These are phyloP conservation scores for Torrubiellomyces zombiae DNA, from an alignment of 2,329 filamentous ascomycete species.

Conservation along the genomic window DNA sequence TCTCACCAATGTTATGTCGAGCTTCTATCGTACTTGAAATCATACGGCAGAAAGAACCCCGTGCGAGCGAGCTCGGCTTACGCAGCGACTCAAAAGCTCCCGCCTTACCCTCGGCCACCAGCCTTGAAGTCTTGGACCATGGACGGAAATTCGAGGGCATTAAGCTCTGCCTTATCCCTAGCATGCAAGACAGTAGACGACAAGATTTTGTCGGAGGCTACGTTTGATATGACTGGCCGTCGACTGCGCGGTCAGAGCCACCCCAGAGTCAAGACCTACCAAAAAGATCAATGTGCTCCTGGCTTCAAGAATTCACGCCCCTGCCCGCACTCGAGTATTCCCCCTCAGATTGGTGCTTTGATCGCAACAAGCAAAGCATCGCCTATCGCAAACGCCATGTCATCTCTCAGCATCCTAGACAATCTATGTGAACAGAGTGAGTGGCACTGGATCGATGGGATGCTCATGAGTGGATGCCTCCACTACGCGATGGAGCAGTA, in stretches of 20 bases:
- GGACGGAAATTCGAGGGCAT: too few relatives aligned
- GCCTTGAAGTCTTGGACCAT: constrained; percentile 12
- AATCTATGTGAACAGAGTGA: constrained; percentile 61
- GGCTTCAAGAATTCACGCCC: too few relatives aligned
- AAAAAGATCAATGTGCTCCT: too few relatives aligned
- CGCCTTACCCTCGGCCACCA: constrained; percentile 38
- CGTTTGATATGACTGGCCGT: too few relatives aligned
- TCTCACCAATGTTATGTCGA: constrained; percentile 61
- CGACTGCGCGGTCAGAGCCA: too few relatives aligned
- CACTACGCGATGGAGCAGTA: constrained; percentile 82
- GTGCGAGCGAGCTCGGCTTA: constrained; percentile 20
- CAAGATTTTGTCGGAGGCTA: too few relatives aligned
- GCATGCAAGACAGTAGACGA: too few relatives aligned
- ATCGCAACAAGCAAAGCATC: constrained; percentile 12
- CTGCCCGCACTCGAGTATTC: too few relatives aligned
- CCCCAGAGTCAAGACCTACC: too few relatives aligned
- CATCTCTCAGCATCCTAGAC: constrained; percentile 55
- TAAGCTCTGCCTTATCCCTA: too few relatives aligned
- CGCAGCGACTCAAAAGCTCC: constrained; percentile 27
- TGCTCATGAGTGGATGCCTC: constrained; percentile 79
- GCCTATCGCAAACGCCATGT: constrained; percentile 37
- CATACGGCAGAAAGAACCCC: constrained; percentile 32
- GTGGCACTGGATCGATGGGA: constrained; percentile 86
- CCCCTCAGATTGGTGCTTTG: constrained; percentile 5
- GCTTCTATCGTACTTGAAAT: constrained; percentile 47